Conservation (phyloP, 345 rosid genomes). For the Lenwebbia sp. region DNA sequence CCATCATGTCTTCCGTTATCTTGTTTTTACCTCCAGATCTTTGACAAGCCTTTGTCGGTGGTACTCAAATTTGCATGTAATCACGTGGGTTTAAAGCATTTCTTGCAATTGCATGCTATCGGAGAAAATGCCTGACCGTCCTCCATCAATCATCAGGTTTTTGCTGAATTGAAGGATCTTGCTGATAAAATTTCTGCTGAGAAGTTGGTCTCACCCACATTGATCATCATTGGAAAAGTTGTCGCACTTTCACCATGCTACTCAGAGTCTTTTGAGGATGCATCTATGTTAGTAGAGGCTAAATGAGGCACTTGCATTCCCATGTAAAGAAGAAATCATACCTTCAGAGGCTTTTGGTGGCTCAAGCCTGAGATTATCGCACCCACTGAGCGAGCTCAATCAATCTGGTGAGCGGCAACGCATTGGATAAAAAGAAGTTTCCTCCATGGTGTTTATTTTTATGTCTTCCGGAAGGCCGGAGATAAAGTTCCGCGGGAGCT, state of each 20-base stretch:
- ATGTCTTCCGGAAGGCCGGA: background rate
- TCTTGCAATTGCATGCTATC: background rate
- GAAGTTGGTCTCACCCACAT: slow-evolving; percentile 66
- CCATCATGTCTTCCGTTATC: background rate
- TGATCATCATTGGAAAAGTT: slow-evolving; percentile 79
- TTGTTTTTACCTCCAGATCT: background rate
- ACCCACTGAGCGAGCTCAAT: background rate
- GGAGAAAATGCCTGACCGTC: background rate
- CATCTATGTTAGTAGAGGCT: slow-evolving; percentile 27
- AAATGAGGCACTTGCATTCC: background rate
- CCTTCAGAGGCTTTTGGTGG: background rate
- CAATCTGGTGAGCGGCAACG: background rate
- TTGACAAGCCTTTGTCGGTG: background rate
- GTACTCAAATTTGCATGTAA: background rate
- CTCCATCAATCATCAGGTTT: slow-evolving; percentile 36
- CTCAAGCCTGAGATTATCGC: background rate
- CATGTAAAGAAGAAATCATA: background rate
- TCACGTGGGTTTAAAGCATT: background rate
- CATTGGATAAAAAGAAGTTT: background rate
- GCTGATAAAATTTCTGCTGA: slow-evolving; percentile 46
- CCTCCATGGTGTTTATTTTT: background rate
- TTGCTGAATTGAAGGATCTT: slow-evolving; percentile 71
- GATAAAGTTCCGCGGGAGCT: background rate
- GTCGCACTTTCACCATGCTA: slow-evolving; percentile 87
- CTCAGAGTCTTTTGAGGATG: slow-evolving; percentile 40